phyloP scores from a whole-genome alignment of 2,329 filamentous ascomycete genomes.

The Phialophora macrospora region DNA sequence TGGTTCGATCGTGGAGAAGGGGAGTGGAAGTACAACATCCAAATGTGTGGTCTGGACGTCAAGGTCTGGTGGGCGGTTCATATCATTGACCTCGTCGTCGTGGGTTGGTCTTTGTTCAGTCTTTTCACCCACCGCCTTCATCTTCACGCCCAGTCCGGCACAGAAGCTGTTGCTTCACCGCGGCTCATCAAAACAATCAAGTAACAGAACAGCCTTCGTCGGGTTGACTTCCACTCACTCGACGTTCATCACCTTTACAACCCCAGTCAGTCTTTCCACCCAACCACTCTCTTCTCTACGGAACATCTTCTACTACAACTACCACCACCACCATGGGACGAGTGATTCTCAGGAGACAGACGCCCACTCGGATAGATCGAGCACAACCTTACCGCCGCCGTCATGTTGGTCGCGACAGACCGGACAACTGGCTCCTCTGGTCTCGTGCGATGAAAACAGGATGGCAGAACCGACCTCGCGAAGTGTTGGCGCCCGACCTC shows the following conservation, averaged over 20 bases:
- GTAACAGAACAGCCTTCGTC: neutral
- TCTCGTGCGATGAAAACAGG: neutral
- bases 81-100: conserved; percentile 65
- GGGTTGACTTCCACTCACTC: neutral
- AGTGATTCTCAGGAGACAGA: neutral
- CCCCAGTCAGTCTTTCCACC: neutral
- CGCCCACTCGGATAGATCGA: neutral
- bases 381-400: neutral
- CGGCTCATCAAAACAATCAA: neutral
- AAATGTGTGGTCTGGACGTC: conserved; percentile 75
- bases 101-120: conserved; percentile 41
- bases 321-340: neutral
- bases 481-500: neutral
- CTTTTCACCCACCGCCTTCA: conserved; percentile 6
- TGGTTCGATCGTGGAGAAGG: conserved; percentile 79
- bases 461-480: neutral
- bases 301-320: neutral
- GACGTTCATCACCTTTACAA: neutral
- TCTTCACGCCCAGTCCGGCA: neutral
- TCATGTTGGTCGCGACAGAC: neutral
- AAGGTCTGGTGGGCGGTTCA: conserved; percentile 96
- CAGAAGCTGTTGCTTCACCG: neutral
- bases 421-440: neutral
- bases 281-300: neutral
- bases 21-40: conserved; percentile 83